A percentile compares a stretch with the other conserved stretches of the same genome.
phyloP scores from a whole-genome alignment of 1,139 yeast genomes.

The Schwanniomyces etchellsii region DNA sequence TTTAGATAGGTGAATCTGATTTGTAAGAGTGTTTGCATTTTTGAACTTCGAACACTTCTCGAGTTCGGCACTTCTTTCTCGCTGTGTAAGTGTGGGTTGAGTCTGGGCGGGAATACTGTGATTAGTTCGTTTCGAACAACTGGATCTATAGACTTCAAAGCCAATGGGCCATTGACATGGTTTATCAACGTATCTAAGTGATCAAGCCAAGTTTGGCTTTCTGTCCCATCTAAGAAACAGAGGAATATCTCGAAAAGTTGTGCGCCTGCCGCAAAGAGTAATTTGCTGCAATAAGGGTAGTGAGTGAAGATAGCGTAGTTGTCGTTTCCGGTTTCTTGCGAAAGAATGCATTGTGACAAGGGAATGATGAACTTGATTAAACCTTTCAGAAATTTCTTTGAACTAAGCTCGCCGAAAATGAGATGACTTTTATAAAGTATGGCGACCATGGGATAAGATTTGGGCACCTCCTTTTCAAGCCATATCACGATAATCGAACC shows the following conservation, averaged over 20 bases:
- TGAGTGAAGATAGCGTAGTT: conserved; percentile 33
- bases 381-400: conserved; percentile 14
- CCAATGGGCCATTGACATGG: conserved; percentile 1
- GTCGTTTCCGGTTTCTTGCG: conserved; percentile 16
- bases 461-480: conserved; percentile 19
- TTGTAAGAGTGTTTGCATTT: too few relatives aligned
- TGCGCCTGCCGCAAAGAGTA: conserved; percentile 39
- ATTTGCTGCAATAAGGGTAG: conserved; percentile 29
- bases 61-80: too few relatives aligned
- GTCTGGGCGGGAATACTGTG: too few relatives aligned
- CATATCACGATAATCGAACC: conserved; percentile 39
- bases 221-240: conserved; percentile 27
- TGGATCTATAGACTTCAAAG: too few relatives aligned
- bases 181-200: conserved; percentile 26
- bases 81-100: too few relatives aligned
- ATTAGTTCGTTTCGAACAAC: too few relatives aligned
- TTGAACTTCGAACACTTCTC: too few relatives aligned
- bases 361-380: conserved; percentile 46
- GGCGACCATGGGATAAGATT: conserved; percentile 25
- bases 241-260: conserved; percentile 42
- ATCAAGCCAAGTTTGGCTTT: conserved; percentile 37
- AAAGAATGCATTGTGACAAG: conserved; percentile 27
- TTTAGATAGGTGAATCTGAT: too few relatives aligned
- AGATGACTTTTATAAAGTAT: conserved; percentile 50
- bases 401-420: conserved; percentile 18